Conservation (phyloP, 2,329 filamentous ascomycete species). For the Rugonectria rugulosa region DNA sequence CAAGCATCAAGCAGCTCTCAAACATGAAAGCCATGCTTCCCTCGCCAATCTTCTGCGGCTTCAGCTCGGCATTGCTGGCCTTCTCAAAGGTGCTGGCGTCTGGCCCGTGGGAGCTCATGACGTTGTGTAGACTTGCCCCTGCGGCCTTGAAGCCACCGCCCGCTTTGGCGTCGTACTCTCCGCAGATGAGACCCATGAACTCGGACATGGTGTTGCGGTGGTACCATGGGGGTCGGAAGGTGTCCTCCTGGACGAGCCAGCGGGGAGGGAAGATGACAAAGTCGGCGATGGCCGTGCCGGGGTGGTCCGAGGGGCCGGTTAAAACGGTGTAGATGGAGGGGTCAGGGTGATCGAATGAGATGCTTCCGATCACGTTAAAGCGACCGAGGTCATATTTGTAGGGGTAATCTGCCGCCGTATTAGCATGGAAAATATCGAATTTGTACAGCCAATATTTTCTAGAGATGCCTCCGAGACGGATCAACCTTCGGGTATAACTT, state of each 20-base stretch:
- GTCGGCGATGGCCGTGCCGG: conserved; percentile 72
- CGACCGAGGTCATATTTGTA: conserved; percentile 84
- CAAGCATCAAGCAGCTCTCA: conserved; percentile 73
- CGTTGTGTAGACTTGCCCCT: conserved; percentile 70
- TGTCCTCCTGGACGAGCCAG: conserved; percentile 74
- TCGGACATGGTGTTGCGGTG: conserved; percentile 74
- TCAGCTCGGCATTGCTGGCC: conserved; percentile 61
- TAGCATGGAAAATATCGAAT: neutral
- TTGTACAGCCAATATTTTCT: neutral
- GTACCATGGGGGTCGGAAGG: conserved; percentile 77
- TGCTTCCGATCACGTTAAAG: conserved; percentile 77
- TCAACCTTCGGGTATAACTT: neutral
- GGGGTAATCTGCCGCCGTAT: conserved; percentile 49
- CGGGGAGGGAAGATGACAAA: conserved; percentile 78
- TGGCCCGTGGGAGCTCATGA: conserved; percentile 73
- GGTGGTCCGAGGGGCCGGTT: conserved; percentile 65
- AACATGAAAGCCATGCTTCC: conserved; percentile 76
- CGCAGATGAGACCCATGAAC: conserved; percentile 68
- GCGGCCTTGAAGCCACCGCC: conserved; percentile 65
- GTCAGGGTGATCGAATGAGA: conserved; percentile 74
- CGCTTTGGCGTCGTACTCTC: conserved; percentile 68
- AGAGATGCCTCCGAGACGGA: neutral
- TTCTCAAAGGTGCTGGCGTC: conserved; percentile 64
- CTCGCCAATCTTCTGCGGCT: conserved; percentile 64
- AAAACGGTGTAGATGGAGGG: conserved; percentile 80